Base-by-base conservation (phyloP, 208 protist species). In the Leishmania arabica region DNA sequence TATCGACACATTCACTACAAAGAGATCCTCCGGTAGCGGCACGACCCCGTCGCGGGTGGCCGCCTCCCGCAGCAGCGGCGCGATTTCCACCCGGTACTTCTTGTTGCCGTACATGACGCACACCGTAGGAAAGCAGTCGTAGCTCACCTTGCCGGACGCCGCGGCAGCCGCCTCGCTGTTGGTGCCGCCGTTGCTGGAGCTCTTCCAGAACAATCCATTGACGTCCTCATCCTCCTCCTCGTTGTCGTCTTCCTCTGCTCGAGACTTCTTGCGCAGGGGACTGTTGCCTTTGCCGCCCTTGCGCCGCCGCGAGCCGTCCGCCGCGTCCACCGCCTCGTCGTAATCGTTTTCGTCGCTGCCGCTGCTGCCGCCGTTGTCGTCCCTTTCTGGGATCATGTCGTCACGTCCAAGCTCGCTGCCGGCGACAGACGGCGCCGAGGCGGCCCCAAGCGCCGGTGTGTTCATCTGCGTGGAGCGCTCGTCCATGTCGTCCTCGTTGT, bases 1-100 rank as follows among this genome's bases (percentile, higher is more conserved):
- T n/a, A 98, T 81, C 69, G 84, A 53, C 34, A 95, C 82, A 74
- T 95, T 93, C 65, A 97, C 89, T 1, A 95, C 45, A 81, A 97
- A 97, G 60, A 97, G 75, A 65, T 93, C 89, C 3, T 91, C 90
- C 11, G 80, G 84, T 56, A 87, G 76, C 49, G 76, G 45, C 13
- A 76, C 85, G 42, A 89, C 83, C 24, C 89, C 90, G 68, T 88
- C 91, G 37, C 73, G 75, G 5, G 87, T 78, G 54, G 84, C 88
- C 24, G 90, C 84, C 54, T 84, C 79, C 65, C 69, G 54, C 75
- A 76, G 88, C 45, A 94, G 74, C 42, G 93, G 91, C 45, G 84
- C 88, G 31, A 96, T 89, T 40, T 90, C 84, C 27, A 94, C 85
- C 9, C 70, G 53, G 58, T 91, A 92, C 78, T 86, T 91, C 40